Evolutionary conservation across 192 early-diverging fungal species (phyloP).

Genomic region (Coemansia sp.): DNA sequence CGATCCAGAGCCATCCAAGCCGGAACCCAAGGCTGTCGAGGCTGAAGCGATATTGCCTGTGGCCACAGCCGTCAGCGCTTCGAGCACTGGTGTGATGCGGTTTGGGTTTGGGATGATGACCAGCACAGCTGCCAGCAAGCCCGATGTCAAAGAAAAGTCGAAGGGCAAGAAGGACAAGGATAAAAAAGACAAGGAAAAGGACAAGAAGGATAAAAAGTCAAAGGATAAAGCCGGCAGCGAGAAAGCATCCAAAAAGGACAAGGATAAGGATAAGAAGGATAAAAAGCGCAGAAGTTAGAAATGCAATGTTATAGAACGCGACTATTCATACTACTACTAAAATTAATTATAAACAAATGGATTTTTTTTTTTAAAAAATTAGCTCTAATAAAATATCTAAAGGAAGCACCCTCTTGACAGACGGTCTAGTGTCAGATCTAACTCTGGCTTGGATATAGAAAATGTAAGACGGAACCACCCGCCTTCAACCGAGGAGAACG

Average conservation of each 20-base stretch:
- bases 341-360: no score
- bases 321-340: not conserved
- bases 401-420: slow-evolving; percentile 33
- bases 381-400: not conserved
- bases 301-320: not conserved
- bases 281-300: slow-evolving; percentile 14
- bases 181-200: not conserved
- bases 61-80: not conserved
- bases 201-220: slow-evolving; percentile 14
- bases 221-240: slow-evolving; percentile 1
- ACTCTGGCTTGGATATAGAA: slow-evolving; percentile 52
- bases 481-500: slow-evolving; percentile 62
- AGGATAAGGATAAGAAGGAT: slow-evolving; percentile 9
- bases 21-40: not conserved
- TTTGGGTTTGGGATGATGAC: slow-evolving; percentile 49
- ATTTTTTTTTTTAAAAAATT: no score
- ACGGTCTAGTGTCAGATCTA: slow-evolving; percentile 59
- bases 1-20: slow-evolving; percentile 1
- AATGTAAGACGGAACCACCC: slow-evolving; percentile 75
- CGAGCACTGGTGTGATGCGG: slow-evolving; percentile 16
- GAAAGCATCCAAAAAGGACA: slow-evolving; percentile 1
- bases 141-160: slow-evolving; percentile 1
- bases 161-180: slow-evolving; percentile 9
- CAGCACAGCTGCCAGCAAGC: not conserved
- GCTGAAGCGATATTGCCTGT: not conserved